Evolutionary conservation across 345 rosid genomes (phyloP).

Genomic region (Gossypium anomalum): DNA sequence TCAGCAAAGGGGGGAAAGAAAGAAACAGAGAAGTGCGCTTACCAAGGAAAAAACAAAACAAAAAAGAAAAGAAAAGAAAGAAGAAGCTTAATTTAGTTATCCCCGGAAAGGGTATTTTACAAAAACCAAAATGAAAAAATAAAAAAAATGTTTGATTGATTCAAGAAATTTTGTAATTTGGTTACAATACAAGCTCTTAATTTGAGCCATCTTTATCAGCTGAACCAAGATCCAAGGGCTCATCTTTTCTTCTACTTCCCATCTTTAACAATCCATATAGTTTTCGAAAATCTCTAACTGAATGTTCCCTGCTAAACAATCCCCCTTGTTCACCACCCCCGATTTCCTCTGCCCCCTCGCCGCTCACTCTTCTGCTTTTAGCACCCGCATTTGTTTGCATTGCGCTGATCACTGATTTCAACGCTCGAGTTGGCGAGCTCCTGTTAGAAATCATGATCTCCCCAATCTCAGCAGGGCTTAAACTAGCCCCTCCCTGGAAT

Average conservation of each 20-base stretch:
- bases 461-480: constrained; percentile 48
- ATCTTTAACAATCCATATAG: constrained; percentile 23
- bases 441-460: constrained; percentile 52
- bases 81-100: not conserved
- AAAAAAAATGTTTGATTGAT: not conserved
- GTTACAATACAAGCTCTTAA: not conserved
- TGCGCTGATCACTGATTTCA: constrained; percentile 42
- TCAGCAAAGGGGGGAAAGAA: too few relatives aligned
- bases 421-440: constrained; percentile 43
- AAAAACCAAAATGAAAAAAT: not conserved
- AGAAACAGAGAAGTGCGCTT: too few relatives aligned
- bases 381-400: constrained; percentile 20
- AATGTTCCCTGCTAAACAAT: constrained; percentile 6
- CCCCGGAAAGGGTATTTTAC: not conserved
- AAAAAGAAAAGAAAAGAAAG: too few relatives aligned
- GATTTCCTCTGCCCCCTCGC: not conserved
- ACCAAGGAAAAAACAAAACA: too few relatives aligned
- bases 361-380: not conserved
- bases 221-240: constrained; percentile 11
- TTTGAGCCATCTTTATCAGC: constrained; percentile 16
- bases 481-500: constrained; percentile 38
- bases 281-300: constrained; percentile 23
- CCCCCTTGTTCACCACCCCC: not conserved
- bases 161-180: not conserved
- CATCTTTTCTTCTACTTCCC: constrained; percentile 27